Base-by-base conservation (phyloP, 2,329 filamentous ascomycete genomes). In the Neocucurbitaria cava region DNA sequence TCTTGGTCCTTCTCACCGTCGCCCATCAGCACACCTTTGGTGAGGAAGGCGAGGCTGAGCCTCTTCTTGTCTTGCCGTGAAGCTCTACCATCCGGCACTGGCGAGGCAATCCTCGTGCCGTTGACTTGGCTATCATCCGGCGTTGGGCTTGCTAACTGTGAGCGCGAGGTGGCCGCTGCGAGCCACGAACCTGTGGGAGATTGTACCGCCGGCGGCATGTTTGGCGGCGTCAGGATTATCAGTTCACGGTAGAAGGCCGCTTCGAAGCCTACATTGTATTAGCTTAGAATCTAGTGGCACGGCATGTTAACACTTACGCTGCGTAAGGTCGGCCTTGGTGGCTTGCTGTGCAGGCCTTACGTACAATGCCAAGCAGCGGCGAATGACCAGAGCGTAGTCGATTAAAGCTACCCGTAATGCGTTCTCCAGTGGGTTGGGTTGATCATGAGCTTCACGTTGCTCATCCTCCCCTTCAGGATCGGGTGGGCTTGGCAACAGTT, bases 331-430 rank as follows among this genome's bases (percentile, higher is more conserved):
- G 57, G 76, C 80, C 65, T 76, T 81, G 73, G 85, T 86, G 75
- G 78, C 82, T 74, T 81, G 85, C 74, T 84, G 86, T 35, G 76
- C 83, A 78, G 82, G 87, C 74, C 84, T 86, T 54, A 83, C 83
- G 74, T 91, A 91, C 64, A 87, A 82, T 3, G 82, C 82, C 59
- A 98, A 77, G 66, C 91, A 94, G 60, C 91, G 87, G 78, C 94
- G 92, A 66, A 98, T 87, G 74, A 91, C 88, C 55, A 96, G 84
- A 2, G 92, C 91, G 74, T 98, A 93, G 68, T 98, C 95, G 38
- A 96, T 84, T 26, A 98, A 82, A 0, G 92, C 90, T 73, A 93
- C 90, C 69, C 89, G 89, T 61, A 98, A 87, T 1, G 92, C 91
- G 44, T 85, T 91, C 61, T 96, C 89, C 65, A 92, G 83, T 1